Conservation (phyloP, 2,329 filamentous ascomycete genomes). For the Pseudophaeomoniella oleicola region DNA sequence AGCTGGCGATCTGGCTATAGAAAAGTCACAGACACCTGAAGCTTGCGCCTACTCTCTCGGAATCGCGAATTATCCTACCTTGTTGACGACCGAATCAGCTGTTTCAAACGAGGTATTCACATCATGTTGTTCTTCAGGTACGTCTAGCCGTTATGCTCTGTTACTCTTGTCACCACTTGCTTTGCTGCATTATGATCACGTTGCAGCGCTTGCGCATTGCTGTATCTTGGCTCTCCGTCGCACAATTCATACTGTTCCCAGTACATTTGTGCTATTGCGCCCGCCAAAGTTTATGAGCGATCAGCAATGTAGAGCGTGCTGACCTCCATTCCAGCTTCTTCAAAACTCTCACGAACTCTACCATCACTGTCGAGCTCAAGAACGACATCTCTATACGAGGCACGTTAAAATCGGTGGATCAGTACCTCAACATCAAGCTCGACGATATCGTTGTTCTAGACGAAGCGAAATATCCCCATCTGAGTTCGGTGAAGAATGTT, state of each 20-base stretch:
- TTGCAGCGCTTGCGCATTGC: too few species aligned
- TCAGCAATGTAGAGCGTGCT: too few species aligned
- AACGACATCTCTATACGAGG: conserved; percentile 97
- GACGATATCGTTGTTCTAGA: conserved; percentile 90
- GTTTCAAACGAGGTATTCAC: too few species aligned
- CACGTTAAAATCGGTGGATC: conserved; percentile 90
- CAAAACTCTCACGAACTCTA: conserved; percentile 94
- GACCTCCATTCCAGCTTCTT: conserved; percentile 61
- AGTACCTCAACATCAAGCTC: conserved; percentile 98
- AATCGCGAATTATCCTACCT: too few species aligned
- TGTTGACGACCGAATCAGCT: too few species aligned
- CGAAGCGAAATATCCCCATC: conserved; percentile 85
- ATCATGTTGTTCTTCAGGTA: conserved; percentile 40
- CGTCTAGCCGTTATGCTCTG: conserved; percentile 1
- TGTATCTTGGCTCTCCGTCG: too few species aligned
- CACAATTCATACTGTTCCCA: conserved; percentile 1
- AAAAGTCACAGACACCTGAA: too few species aligned
- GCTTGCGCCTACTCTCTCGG: too few species aligned
- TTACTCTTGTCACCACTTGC: neutral
- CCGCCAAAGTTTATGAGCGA: too few species aligned
- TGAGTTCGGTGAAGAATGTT: conserved; percentile 85
- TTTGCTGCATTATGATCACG: too few species aligned
- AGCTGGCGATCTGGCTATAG: too few species aligned
- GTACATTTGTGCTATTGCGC: conserved; percentile 2
- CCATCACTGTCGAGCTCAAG: conserved; percentile 97